Evolutionary conservation across 495 filamentous ascomycete genomes (phyloP), one percentile per base, ranked within the genome.

Genomic region (Chaetomium tenue): DNA sequence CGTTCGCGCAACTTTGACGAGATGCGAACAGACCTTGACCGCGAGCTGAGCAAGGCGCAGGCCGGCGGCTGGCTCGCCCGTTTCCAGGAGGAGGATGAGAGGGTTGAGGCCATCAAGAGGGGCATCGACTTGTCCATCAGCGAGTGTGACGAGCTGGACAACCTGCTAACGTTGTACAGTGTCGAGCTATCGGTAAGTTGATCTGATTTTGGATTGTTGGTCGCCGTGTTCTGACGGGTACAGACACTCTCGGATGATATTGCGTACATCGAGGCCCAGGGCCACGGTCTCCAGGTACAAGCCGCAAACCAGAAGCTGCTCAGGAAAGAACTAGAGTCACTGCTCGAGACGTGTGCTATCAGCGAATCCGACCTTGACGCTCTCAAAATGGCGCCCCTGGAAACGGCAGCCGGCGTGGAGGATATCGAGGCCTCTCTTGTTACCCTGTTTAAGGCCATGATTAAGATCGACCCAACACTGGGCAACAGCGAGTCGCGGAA

Each of bases 271-370:
- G 94, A 98, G 78, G 91, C 95, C 11, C 94, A 98, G 73, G 92
- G 91, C 6, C 93, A 98, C 77, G 95, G 94, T 77, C 76, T 98
- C 25, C 95, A 98, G 71, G 92, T 98, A 22, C 93, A 97, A 74
- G 91, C 93, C 22, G 92, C 95, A 23, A 98, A 98, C 70, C 95
- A 98, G 76, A 96, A 95, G 76, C 84, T 96, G 39, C 83, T 98
- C 28, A 91, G 92, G 71, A 90, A 86, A 52, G 94, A 98, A 74
- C 81, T 98, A 5, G 85, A 93, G 64, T 84, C 82, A 7, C 78
- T 98, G 20, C 79, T 98, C 50, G 86, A 90, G 56, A 97, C 89
- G 0, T 91, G 96, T 50, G 92, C 91, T 18, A 96, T 98, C 33
- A 90, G 90, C 22, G 77, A 86, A 5, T 75, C 84, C 22, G 87